Percentiles rank a stretch among this genome's conserved stretches.
These are phyloP conservation scores for Tympanopsis confertula DNA, from an alignment of 2,329 filamentous ascomycete genomes.

Conservation along the genomic window DNA sequence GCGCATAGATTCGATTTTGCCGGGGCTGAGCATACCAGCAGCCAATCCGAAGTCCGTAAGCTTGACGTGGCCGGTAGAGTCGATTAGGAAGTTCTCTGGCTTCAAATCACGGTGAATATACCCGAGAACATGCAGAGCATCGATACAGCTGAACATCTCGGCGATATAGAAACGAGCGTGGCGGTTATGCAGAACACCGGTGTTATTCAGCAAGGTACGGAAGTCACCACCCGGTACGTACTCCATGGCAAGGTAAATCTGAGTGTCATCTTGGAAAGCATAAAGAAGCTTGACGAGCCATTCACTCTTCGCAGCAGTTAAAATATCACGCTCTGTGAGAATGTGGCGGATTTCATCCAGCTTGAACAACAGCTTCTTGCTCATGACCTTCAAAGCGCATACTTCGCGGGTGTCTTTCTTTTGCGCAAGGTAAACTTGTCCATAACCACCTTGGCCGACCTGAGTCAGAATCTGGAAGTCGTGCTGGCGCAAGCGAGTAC, in stretches of 20 bases:
- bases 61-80: constrained; percentile 92
- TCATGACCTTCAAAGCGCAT: constrained; percentile 97
- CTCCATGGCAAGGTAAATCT: constrained; percentile 98
- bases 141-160: constrained; percentile 96
- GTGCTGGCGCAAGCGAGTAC: constrained; percentile 81
- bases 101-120: constrained; percentile 98
- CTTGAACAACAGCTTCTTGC: constrained; percentile 97
- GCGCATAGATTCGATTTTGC: constrained; percentile 96
- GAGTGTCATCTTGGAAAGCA: constrained; percentile 95
- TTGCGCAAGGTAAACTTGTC: constrained; percentile 91
- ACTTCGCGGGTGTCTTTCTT: constrained; percentile 98
- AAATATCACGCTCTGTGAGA: constrained; percentile 88
- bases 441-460: constrained; percentile 94
- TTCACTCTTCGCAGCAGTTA: constrained; percentile 94
- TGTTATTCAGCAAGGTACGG: constrained; percentile 94
- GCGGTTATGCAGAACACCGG: constrained; percentile 89
- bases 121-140: constrained; percentile 83
- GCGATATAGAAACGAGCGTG: constrained; percentile 98
- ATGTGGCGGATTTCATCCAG: constrained; percentile 94
- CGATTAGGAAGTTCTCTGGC: constrained; percentile 95
- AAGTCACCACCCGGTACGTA: constrained; percentile 98
- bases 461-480: constrained; percentile 98
- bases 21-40: constrained; percentile 83
- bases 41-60: constrained; percentile 94
- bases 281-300: constrained; percentile 94